Evolutionary conservation across 2,329 filamentous ascomycete species (phyloP).

Genomic region (Penicillium sp.): DNA sequence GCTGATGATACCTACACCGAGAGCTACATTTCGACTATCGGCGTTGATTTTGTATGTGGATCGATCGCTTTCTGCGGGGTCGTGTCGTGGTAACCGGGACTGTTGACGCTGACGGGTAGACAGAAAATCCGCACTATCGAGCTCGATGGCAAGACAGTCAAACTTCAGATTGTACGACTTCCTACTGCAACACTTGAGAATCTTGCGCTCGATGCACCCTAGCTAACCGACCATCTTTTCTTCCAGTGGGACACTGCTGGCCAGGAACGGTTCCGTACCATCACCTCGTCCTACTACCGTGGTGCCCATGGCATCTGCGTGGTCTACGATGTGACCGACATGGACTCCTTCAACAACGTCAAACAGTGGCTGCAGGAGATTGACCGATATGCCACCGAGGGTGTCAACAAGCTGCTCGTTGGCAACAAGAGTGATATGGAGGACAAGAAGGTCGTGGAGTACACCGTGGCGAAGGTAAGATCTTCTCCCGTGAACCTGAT

Average conservation of each 20-base stretch:
- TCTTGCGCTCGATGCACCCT: not conserved
- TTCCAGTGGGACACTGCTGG: slow-evolving; percentile 96
- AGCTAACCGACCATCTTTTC: slow-evolving; percentile 17
- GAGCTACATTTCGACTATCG: slow-evolving; percentile 99
- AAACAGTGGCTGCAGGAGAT: slow-evolving; percentile 99
- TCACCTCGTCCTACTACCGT: slow-evolving; percentile 99
- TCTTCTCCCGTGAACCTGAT: not conserved
- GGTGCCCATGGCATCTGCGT: slow-evolving; percentile 99
- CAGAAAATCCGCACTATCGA: slow-evolving; percentile 99
- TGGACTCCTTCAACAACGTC: slow-evolving; percentile 99
- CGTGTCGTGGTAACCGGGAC: not conserved
- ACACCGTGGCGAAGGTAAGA: slow-evolving; percentile 96
- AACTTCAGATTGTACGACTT: slow-evolving; percentile 88
- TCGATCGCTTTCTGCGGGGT: slow-evolving; percentile 7
- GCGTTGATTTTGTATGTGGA: slow-evolving; percentile 90
- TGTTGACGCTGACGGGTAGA: slow-evolving; percentile 21
- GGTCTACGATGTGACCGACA: slow-evolving; percentile 99
- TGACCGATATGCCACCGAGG: slow-evolving; percentile 97
- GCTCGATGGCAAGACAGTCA: slow-evolving; percentile 99
- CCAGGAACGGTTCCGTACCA: slow-evolving; percentile 99
- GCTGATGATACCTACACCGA: slow-evolving; percentile 99
- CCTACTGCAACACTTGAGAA: not conserved
- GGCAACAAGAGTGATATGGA: slow-evolving; percentile 99
- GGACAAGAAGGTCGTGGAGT: slow-evolving; percentile 99
- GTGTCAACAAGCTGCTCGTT: slow-evolving; percentile 98